Percentiles rank a stretch among this genome's conserved stretches.
These are phyloP conservation scores for maize (Zea mays) DNA, from an alignment of 176 grass and related monocot genomes.

Conservation along the genomic window Zm-B73-REFERENCE-NAM-5.0 NC_050105.1:96019501-96020000, in stretches of 20 bases:
- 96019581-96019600: conserved; percentile 8
- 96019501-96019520: no score
- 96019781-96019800: conserved; percentile 99
- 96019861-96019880: conserved; percentile 92
- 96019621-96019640: neutral
- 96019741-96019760: conserved; percentile 87
- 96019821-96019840: conserved; percentile 81
- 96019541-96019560: neutral
- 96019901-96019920: conserved; percentile 95
- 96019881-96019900: conserved; percentile 93
- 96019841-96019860: conserved; percentile 88
- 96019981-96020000: conserved; percentile 65
- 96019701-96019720: neutral
- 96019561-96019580: neutral
- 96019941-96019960: conserved; percentile 83
- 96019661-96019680: neutral
- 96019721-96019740: conserved; percentile 81
- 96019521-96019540: neutral
- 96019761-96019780: conserved; percentile 91
- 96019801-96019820: conserved; percentile 95
- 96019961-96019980: conserved; percentile 94
- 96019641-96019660: neutral
- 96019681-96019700: neutral
- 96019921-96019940: conserved; percentile 93
- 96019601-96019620: neutral